Evolutionary conservation across 352 stramenopile genomes (phyloP).

Genomic region (Globisporangium mamillatum): DNA sequence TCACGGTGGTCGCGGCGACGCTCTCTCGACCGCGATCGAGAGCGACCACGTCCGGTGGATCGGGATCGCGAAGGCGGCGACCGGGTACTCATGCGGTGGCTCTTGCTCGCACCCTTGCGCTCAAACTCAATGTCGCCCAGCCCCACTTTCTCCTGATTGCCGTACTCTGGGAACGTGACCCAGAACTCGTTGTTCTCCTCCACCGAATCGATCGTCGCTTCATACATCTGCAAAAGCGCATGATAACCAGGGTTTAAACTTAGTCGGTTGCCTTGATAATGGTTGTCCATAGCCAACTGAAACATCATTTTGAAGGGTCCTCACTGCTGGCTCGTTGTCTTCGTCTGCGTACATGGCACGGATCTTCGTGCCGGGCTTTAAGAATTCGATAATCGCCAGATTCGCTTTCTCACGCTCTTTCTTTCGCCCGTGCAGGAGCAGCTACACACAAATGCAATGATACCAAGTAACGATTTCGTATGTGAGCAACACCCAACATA

Average conservation of each 20-base stretch:
- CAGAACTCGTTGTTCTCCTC: slow-evolving; percentile 79
- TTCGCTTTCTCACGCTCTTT: slow-evolving; percentile 69
- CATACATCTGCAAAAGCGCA: slow-evolving; percentile 85
- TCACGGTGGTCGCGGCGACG: slow-evolving; percentile 23
- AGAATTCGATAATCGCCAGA: slow-evolving; percentile 61
- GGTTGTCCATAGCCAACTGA: not conserved
- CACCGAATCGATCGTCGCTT: slow-evolving; percentile 93
- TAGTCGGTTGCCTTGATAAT: not conserved
- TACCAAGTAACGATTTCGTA: not conserved
- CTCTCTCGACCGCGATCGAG: slow-evolving; percentile 37
- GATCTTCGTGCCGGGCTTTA: slow-evolving; percentile 89
- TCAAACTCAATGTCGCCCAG: slow-evolving; percentile 94
- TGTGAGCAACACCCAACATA: not conserved
- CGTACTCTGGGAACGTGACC: slow-evolving; percentile 96
- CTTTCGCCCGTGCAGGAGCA: slow-evolving; percentile 71
- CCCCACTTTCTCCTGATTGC: slow-evolving; percentile 93
- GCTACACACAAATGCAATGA: slow-evolving; percentile 32
- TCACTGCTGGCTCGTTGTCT: slow-evolving; percentile 89
- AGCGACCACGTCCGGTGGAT: slow-evolving; percentile 26
- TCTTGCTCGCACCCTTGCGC: slow-evolving; percentile 18
- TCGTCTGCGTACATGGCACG: slow-evolving; percentile 95
- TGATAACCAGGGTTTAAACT: not conserved
- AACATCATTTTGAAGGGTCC: slow-evolving; percentile 7
- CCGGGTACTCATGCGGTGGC: slow-evolving; percentile 9
- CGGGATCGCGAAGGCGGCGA: slow-evolving; percentile 31